Percentiles rank a stretch among this genome's conserved stretches.
Conservation (phyloP, 768 basidiomycete genomes). For the Mrakia blollopis region DNA sequence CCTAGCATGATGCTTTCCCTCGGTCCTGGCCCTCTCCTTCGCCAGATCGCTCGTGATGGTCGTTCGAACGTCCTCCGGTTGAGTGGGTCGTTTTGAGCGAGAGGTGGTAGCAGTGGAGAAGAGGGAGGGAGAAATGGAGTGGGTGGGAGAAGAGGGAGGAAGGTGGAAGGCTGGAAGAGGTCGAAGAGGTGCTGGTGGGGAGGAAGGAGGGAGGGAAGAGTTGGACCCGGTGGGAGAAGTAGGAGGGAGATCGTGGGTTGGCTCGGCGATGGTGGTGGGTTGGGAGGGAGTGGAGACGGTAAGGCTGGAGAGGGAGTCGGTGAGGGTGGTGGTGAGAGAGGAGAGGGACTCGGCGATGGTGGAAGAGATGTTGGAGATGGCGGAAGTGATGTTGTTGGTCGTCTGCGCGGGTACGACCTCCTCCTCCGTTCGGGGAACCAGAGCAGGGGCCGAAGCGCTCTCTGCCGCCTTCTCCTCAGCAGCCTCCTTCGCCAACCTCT, state of each 20-base stretch:
- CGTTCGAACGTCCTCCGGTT: slow-evolving; percentile 51
- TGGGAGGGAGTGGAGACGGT: slow-evolving; percentile 34
- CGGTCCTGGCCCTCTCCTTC: slow-evolving; percentile 57
- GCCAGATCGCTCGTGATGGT: slow-evolving; percentile 61
- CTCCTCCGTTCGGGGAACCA: background rate
- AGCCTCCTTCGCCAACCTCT: slow-evolving; percentile 27
- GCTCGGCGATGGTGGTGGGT: slow-evolving; percentile 39
- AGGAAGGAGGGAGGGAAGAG: slow-evolving; percentile 6
- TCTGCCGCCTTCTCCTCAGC: slow-evolving; percentile 35
- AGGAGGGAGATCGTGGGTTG: slow-evolving; percentile 35
- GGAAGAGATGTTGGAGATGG: slow-evolving; percentile 45
- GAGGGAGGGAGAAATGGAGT: slow-evolving; percentile 9
- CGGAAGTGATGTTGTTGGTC: slow-evolving; percentile 38
- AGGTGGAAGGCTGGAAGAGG: slow-evolving; percentile 1
- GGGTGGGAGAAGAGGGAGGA: slow-evolving; percentile 1
- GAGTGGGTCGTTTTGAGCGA: background rate
- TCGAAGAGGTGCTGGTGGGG: background rate
- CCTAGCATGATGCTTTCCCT: slow-evolving; percentile 74
- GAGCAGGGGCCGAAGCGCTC: background rate
- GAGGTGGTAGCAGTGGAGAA: slow-evolving; percentile 1
- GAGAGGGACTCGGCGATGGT: slow-evolving; percentile 53
- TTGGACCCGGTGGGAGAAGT: background rate
- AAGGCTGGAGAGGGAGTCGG: slow-evolving; percentile 39
- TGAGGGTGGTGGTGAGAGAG: slow-evolving; percentile 2
- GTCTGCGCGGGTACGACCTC: slow-evolving; percentile 24